Evolutionary conservation across 148 eudicot species (phyloP), one percentile per base, ranked within the genome.

Genomic region (Limonium bicolor): DNA sequence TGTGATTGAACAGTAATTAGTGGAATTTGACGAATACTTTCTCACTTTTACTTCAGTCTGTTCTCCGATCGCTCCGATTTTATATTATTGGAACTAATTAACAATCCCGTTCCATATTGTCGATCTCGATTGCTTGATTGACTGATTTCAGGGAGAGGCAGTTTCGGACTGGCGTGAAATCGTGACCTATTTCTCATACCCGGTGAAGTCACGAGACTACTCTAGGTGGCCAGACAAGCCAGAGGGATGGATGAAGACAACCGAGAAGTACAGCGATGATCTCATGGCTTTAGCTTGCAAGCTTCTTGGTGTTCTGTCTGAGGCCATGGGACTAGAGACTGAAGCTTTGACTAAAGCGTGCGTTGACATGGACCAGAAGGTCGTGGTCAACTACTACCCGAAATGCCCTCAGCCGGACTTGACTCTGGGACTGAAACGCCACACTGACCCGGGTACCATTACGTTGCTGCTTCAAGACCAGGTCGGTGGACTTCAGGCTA

Each of bases 361-460:
- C 36, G 76, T 83, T 12, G 94, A 88, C 15, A 83, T 88, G 97
- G 97, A 88, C 60, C 97, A 88, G 50, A 88, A 88, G 41, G 72
- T 88, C 22, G 87, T 83, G 42, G 80, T 88, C n/a, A 83, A 88
- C 44, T 80, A 61, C 71, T 88, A 88, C 68, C 97, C 94, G 1
- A 80, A 77, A 50, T 83, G 92, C 39, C 94, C 94, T 3, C 87
- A 80, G 14, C 97, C 97, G 4, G 87, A 88, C 50, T 75, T 88
- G 4, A 77, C 94, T 9, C 67, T 88, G 7, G 97, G 97, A 17
- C 84, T 83, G 18, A 88, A 83, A 68, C 60, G 97, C 24, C 94
- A 88, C 61, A 88, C 97, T 2, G 97, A 88, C 62, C 94, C 97
- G 6, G 94, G 97, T n/a, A 77, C 86, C 22, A 88, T 88, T 16